Evolutionary conservation across 805 yeast species (phyloP).

Genomic region (Pichia ethanolica): DNA sequence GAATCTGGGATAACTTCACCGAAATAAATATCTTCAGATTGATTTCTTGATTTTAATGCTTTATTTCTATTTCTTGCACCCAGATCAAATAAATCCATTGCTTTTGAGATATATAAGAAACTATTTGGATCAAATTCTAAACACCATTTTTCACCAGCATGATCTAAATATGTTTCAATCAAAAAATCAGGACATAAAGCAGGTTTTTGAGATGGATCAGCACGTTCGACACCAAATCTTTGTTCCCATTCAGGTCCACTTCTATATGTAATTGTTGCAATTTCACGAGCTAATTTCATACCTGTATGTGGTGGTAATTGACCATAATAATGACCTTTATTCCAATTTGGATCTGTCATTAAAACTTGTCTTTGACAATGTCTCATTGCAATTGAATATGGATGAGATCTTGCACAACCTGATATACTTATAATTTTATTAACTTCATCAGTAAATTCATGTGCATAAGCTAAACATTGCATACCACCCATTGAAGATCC

Average conservation of each 20-base stretch:
- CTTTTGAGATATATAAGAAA: conserved; percentile 77
- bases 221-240: conserved; percentile 81
- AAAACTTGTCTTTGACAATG: conserved; percentile 88
- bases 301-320: conserved; percentile 85
- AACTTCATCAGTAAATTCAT: conserved; percentile 74
- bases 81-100: conserved; percentile 90
- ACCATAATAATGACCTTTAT: conserved; percentile 73
- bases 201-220: conserved; percentile 71
- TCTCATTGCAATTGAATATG: conserved; percentile 88
- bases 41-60: conserved; percentile 36
- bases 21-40: conserved; percentile 28
- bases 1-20: conserved; percentile 20
- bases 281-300: conserved; percentile 89
- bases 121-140: conserved; percentile 89
- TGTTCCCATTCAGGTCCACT: conserved; percentile 98
- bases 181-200: conserved; percentile 90
- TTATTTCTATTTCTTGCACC: conserved; percentile 40
- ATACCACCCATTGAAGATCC: conserved; percentile 99
- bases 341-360: conserved; percentile 95
- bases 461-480: conserved; percentile 86
- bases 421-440: conserved; percentile 70
- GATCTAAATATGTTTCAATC: conserved; percentile 89
- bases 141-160: conserved; percentile 91
- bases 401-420: conserved; percentile 92
- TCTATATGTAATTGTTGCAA: conserved; percentile 88